These are phyloP conservation scores for Lachnellula subtilissima DNA, from an alignment of 2,329 filamentous ascomycete species.

Conservation along the genomic window DNA sequence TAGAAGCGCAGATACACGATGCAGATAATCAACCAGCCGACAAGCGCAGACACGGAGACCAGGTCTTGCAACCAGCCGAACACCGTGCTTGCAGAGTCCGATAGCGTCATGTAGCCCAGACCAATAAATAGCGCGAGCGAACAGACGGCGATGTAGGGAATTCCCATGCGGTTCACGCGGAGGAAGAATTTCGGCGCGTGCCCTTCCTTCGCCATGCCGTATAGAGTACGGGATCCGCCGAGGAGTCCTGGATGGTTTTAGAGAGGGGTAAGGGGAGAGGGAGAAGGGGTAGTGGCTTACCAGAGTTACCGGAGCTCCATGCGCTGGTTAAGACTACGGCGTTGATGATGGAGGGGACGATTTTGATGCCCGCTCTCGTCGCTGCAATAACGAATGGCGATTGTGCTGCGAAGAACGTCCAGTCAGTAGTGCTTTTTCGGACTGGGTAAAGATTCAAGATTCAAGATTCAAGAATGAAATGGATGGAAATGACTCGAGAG, in stretches of 20 bases:
- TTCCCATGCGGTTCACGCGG: constrained; percentile 52
- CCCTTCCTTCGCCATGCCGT: constrained; percentile 51
- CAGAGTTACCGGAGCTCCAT: constrained; percentile 63
- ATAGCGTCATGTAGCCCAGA: constrained; percentile 65
- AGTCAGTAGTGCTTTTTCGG: too few species aligned
- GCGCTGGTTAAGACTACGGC: constrained; percentile 69
- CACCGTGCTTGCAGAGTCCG: constrained; percentile 51
- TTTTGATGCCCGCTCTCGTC: constrained; percentile 60
- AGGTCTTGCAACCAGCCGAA: constrained; percentile 64
- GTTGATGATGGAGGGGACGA: constrained; percentile 70
- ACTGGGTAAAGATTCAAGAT: too few species aligned
- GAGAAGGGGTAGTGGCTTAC: constrained; percentile 40
- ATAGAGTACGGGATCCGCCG: constrained; percentile 53
- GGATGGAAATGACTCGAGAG: too few species aligned
- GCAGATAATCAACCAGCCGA: constrained; percentile 59
- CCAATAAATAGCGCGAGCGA: constrained; percentile 56
- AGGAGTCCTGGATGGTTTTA: constrained; percentile 47
- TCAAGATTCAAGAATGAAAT: too few species aligned
- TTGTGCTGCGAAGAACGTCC: background rate
- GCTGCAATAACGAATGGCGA: constrained; percentile 70
- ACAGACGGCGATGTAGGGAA: constrained; percentile 50
- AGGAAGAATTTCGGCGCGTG: constrained; percentile 53
- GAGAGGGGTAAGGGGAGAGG: constrained; percentile 33
- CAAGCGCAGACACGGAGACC: constrained; percentile 57
- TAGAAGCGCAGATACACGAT: constrained; percentile 55